Conservation (phyloP, 768 basidiomycete species). For the Hemileccinum rubropunctum region DNA sequence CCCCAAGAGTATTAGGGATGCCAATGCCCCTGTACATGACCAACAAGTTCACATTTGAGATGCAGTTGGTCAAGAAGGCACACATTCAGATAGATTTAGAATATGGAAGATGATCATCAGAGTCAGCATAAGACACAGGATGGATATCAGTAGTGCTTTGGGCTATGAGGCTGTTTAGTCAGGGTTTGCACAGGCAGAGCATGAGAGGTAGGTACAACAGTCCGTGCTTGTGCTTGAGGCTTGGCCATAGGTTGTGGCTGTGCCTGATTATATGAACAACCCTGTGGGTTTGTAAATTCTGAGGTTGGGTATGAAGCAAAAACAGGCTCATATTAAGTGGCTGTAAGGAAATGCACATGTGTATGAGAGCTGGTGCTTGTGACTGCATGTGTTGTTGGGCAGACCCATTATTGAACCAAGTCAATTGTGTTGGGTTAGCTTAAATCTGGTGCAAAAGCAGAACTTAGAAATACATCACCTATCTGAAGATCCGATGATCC, state of each 20-base stretch:
- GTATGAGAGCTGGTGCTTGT: neutral
- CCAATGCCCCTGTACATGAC: neutral
- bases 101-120: neutral
- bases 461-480: neutral
- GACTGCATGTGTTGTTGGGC: constrained; percentile 11
- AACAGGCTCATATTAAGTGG: constrained; percentile 1
- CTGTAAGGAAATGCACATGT: constrained; percentile 1
- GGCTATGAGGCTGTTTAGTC: constrained; percentile 18
- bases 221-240: neutral
- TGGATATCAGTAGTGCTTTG: constrained; percentile 17
- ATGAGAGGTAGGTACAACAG: neutral
- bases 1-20: neutral
- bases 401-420: neutral
- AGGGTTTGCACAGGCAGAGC: constrained; percentile 7
- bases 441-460: neutral
- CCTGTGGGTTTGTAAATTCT: neutral
- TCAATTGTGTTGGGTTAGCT: constrained; percentile 1
- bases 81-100: neutral
- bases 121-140: neutral
- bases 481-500: neutral
- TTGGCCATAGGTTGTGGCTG: neutral
- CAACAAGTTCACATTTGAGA: constrained; percentile 4
- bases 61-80: neutral
- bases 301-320: constrained; percentile 6
- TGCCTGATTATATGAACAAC: neutral